These are phyloP conservation scores for Aegilops speltoides DNA, from an alignment of 176 grass and related monocot genomes.

Conservation along the genomic window DNA sequence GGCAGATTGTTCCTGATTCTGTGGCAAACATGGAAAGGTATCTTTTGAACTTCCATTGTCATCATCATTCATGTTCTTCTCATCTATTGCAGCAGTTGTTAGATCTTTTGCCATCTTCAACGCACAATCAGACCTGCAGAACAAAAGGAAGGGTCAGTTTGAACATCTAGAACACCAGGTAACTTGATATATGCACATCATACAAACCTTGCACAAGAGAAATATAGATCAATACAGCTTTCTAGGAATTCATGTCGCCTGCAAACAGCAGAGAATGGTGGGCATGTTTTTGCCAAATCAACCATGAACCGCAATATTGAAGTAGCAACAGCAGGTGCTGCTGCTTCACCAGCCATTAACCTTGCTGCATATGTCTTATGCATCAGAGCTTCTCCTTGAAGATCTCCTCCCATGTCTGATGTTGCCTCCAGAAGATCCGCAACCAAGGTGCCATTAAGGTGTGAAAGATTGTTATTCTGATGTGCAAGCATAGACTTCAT, in stretches of 20 bases:
- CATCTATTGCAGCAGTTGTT: constrained; percentile 55
- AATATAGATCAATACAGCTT: constrained; percentile 95
- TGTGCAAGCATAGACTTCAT: constrained; percentile 92
- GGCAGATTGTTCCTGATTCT: constrained; percentile 70
- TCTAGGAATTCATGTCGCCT: constrained; percentile 90
- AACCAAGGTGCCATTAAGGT: constrained; percentile 78
- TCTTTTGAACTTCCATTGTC: constrained; percentile 71
- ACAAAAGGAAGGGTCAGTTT: constrained; percentile 36
- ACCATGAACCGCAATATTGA: constrained; percentile 97
- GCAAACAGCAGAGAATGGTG: constrained; percentile 81
- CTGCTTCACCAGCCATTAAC: constrained; percentile 94
- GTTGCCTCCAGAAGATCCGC: constrained; percentile 84
- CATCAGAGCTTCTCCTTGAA: constrained; percentile 98
- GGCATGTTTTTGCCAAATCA: constrained; percentile 91
- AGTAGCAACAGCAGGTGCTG: constrained; percentile 84
- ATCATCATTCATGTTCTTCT: constrained; percentile 68
- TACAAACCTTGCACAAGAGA: constrained; percentile 94
- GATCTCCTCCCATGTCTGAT: constrained; percentile 68
- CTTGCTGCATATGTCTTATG: constrained; percentile 99
- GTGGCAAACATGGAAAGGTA: constrained; percentile 75
- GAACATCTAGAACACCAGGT: constrained; percentile 27
- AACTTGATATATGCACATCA: constrained; percentile 16
- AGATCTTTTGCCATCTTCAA: constrained; percentile 94
- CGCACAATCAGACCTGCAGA: constrained; percentile 86
- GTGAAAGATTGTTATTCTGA: constrained; percentile 87